Conservation (phyloP, 345 rosid species). For the Rhizophora apiculata region DNA sequence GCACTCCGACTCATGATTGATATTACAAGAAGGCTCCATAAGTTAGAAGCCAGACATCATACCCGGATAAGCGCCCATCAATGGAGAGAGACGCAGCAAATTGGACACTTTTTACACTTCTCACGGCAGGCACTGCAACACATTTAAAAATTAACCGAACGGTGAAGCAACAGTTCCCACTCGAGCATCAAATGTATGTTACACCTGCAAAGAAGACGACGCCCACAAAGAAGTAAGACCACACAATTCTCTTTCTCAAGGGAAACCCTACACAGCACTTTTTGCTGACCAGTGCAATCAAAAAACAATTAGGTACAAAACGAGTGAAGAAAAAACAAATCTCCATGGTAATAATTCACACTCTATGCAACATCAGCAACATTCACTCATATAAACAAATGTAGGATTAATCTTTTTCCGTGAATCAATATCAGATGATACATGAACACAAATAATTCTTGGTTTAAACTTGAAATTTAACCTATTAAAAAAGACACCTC, state of each 20-base stretch:
- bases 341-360: too few species aligned
- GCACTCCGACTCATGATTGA: conserved; percentile 4
- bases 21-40: conserved; percentile 1
- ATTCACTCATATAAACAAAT: too few species aligned
- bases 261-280: conserved; percentile 86
- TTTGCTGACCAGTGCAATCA: conserved; percentile 51
- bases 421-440: too few species aligned
- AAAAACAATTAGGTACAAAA: too few species aligned
- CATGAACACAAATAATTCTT: too few species aligned
- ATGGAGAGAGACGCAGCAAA: conserved; percentile 71
- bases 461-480: too few species aligned
- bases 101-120: conserved; percentile 89
- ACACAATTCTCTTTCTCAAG: conserved; percentile 82
- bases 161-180: too few species aligned
- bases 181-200: too few species aligned
- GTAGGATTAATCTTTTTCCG: too few species aligned
- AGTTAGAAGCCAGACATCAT: conserved; percentile 57
- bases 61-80: conserved; percentile 78
- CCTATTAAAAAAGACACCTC: too few species aligned
- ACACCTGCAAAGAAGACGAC: conserved; percentile 89
- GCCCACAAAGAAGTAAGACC: conserved; percentile 91
- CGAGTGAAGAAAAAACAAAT: too few species aligned
- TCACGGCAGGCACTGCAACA: conserved; percentile 75
- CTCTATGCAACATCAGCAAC: too few species aligned
- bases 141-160: background rate